These are phyloP conservation scores for Coemansia furcata DNA, from an alignment of 192 early-diverging fungal genomes.

Conservation along the genomic window DNA sequence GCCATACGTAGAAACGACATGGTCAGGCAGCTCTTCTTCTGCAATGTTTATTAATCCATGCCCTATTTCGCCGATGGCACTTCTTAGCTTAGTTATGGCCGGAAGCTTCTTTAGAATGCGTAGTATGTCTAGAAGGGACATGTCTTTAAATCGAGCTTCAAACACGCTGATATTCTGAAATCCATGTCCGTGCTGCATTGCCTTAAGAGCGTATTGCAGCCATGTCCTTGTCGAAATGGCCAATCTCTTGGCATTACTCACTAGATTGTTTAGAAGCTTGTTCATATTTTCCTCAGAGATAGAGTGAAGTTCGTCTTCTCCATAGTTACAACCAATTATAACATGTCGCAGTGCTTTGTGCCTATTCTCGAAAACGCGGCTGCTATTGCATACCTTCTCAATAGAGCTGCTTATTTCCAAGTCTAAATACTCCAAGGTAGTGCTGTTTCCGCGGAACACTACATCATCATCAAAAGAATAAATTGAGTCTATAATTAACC, in stretches of 20 bases:
- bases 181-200: neutral
- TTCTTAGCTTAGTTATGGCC: neutral
- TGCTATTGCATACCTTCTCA: neutral
- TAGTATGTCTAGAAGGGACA: neutral
- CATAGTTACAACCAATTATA: neutral
- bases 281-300: neutral
- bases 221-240: neutral
- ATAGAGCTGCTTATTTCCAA: neutral
- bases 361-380: neutral
- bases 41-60: neutral
- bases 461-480: slow-evolving; percentile 6
- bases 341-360: neutral
- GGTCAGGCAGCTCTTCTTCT: neutral
- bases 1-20: neutral
- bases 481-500: neutral
- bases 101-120: neutral
- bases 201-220: neutral
- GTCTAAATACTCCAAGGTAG: neutral
- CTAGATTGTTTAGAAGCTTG: neutral
- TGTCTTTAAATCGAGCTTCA: neutral
- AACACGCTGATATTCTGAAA: neutral
- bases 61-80: neutral
- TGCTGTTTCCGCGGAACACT: slow-evolving; percentile 3
- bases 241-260: neutral
- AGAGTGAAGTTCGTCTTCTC: no score